Evolutionary conservation across 2,329 filamentous ascomycete genomes (phyloP), one percentile per base, ranked within the genome.

Genomic region (Phialophora expanda): DNA sequence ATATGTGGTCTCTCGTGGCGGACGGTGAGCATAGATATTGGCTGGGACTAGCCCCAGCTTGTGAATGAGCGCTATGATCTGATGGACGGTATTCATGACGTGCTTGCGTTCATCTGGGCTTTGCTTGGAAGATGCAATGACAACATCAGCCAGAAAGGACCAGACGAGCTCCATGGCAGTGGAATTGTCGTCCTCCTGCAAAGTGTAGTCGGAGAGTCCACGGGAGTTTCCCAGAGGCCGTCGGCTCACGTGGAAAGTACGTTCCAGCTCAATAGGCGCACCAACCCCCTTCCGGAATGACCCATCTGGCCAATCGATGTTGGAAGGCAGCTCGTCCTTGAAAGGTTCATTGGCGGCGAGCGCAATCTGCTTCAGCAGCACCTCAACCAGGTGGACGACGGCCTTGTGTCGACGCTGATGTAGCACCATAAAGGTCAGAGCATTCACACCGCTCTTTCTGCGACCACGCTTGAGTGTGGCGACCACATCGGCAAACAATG

Each of bases 61-160:
- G 64, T 83, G 81, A 54, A 83, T 70, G 55, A 78, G 78, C 50
- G 79, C 81, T 66, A 83, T 73, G 32, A 79, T 75, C 30, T 76
- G 79, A 67, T 78, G 77, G 7, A 83, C 79, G 58, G 76, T 77
- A 59, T 77, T 77, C 80, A 83, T 82, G 48, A 78, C 76, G 12
- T 74, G 46, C 53, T 76, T 75, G 6, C 76, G 75, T 62, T 80
- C 73, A 22, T 74, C 73, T 3, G 73, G 60, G 3, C 75, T 64
- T 12, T 70, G 67, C 69, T 80, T 76, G n/a, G 79, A 75, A 58
- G 80, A 78, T 50, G 75, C 70, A n/a, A 82, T 69, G 22, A 82
- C 74, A 59, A 83, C 76, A 22, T 69, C 58, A n/a, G 67, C 67
- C 24, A 69, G 57, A 24, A 64, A 55, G 32, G 63, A 61, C 62